These are phyloP conservation scores for Chlamydomonas schloesseri DNA, from an alignment of 139 green algal species.

Conservation along the genomic window DNA sequence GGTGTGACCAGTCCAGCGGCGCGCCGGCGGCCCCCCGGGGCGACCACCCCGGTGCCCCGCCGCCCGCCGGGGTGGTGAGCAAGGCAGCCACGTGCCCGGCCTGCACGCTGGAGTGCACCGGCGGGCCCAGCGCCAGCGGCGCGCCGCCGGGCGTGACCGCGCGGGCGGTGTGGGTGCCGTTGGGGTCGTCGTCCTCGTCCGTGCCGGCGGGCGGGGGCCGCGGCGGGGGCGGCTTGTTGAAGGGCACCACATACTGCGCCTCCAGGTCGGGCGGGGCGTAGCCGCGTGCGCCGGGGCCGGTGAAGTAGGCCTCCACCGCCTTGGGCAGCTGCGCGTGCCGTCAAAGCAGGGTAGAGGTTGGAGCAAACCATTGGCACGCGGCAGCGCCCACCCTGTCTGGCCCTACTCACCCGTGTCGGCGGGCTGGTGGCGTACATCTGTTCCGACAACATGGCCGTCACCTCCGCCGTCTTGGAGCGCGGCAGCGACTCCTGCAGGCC, in stretches of 20 bases:
- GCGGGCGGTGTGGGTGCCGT: background rate
- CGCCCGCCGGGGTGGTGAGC: background rate
- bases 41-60: background rate
- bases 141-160: background rate
- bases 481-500: too few species aligned
- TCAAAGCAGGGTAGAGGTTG: too few species aligned
- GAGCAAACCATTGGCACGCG: too few species aligned
- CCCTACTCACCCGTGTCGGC: background rate
- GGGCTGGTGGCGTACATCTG: background rate
- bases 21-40: too few species aligned
- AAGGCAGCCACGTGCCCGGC: background rate
- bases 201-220: background rate
- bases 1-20: conserved; percentile 8
- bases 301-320: conserved; percentile 31
- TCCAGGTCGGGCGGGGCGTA: conserved; percentile 9
- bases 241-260: conserved; percentile 16
- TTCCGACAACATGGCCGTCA: background rate
- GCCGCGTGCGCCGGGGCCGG: conserved; percentile 18
- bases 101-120: conserved; percentile 3
- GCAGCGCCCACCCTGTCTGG: too few species aligned
- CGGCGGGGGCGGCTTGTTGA: conserved; percentile 9
- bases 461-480: background rate
- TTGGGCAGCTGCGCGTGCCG: conserved; percentile 42
- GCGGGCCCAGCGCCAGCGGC: conserved; percentile 16
- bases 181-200: background rate